Percentiles rank a stretch among this genome's conserved stretches.
phyloP scores from a whole-genome alignment of 345 rosid species.

The Salix arbutifolia region DNA sequence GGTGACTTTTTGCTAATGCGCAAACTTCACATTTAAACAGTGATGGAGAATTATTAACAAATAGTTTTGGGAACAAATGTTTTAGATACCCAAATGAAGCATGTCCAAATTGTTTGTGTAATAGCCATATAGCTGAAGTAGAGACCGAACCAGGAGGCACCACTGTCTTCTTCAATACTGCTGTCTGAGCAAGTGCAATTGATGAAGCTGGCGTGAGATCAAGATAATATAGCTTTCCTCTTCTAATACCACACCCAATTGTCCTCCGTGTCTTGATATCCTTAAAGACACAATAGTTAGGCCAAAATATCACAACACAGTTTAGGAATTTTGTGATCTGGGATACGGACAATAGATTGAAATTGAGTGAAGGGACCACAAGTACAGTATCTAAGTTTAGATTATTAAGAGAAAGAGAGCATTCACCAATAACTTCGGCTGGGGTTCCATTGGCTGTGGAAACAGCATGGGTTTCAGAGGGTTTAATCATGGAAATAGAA shows the following conservation, averaged over 20 bases:
- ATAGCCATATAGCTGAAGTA: background rate
- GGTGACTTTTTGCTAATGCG: background rate
- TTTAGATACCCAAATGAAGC: slow-evolving; percentile 5
- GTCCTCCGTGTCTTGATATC: background rate
- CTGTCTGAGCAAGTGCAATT: background rate
- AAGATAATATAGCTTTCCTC: slow-evolving; percentile 1
- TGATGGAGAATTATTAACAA: background rate
- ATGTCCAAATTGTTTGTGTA: background rate
- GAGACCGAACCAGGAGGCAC: background rate
- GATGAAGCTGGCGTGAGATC: background rate
- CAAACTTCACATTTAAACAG: background rate
- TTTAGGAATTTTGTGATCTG: too few species aligned
- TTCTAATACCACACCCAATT: slow-evolving; percentile 9
- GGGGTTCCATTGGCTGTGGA: too few species aligned
- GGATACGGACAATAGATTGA: too few species aligned
- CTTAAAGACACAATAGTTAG: slow-evolving; percentile 5
- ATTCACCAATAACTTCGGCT: too few species aligned
- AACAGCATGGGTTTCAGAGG: too few species aligned
- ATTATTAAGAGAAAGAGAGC: too few species aligned
- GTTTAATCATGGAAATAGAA: too few species aligned
- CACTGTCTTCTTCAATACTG: too few species aligned
- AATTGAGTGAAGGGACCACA: too few species aligned
- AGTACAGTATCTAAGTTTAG: too few species aligned
- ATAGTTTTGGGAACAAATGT: background rate
- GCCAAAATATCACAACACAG: too few species aligned